These are phyloP conservation scores for Geranium brycei DNA, from an alignment of 345 rosid genomes.

Conservation along the genomic window DNA sequence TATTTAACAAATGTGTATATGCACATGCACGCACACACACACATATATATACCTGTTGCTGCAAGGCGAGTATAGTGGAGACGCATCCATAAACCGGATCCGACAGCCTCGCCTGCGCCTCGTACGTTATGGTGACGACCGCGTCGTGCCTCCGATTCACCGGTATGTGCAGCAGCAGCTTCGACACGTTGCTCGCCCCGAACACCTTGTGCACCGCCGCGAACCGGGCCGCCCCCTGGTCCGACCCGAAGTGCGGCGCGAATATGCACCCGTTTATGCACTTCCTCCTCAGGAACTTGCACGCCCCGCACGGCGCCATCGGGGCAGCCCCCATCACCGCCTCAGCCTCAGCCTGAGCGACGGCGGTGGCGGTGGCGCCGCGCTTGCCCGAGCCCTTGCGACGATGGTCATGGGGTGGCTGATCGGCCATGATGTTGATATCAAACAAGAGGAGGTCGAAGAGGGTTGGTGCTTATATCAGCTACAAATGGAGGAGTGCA, in stretches of 20 bases:
- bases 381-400: constrained; percentile 18
- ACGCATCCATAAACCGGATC: constrained; percentile 94
- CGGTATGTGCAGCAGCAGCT: constrained; percentile 72
- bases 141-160: constrained; percentile 78
- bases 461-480: constrained; percentile 21
- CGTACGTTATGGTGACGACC: constrained; percentile 74
- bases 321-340: constrained; percentile 13
- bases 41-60: constrained; percentile 56
- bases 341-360: not conserved
- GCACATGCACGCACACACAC: too few relatives aligned
- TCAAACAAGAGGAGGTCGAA: not conserved
- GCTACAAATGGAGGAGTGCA: constrained; percentile 23
- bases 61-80: constrained; percentile 81
- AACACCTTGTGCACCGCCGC: constrained; percentile 95
- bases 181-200: constrained; percentile 91
- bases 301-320: constrained; percentile 80
- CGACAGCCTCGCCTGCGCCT: constrained; percentile 93
- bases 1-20: too few relatives aligned
- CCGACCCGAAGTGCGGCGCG: constrained; percentile 82
- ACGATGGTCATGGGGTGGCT: not conserved
- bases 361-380: not conserved
- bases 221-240: constrained; percentile 89
- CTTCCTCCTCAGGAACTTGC: constrained; percentile 92
- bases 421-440: not conserved
- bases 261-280: constrained; percentile 87